Evolutionary conservation across 2,329 filamentous ascomycete species (phyloP).

Genomic region (Aschersonia sp.): DNA sequence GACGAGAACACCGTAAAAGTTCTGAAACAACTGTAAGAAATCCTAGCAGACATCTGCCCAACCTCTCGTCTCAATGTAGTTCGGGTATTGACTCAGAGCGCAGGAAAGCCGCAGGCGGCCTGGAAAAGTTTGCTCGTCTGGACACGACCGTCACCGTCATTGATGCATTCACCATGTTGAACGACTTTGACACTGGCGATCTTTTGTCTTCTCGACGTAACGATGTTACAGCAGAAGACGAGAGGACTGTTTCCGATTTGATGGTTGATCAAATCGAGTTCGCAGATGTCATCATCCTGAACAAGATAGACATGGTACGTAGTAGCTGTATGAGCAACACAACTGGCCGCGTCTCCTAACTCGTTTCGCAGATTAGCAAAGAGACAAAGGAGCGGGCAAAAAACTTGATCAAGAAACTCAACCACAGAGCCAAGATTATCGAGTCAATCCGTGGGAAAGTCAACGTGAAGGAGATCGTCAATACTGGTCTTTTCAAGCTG

Average conservation of each 20-base stretch:
- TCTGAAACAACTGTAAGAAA: conserved; percentile 18
- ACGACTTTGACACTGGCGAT: conserved; percentile 58
- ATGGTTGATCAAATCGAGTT: conserved; percentile 71
- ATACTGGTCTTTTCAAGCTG: conserved; percentile 51
- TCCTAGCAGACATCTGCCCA: background rate
- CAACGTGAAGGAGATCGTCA: conserved; percentile 47
- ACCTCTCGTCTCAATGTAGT: background rate
- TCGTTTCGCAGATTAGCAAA: conserved; percentile 17
- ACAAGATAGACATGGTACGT: conserved; percentile 51
- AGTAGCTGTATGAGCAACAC: background rate
- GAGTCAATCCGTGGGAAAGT: conserved; percentile 45
- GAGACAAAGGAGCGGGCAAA: conserved; percentile 29
- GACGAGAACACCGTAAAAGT: conserved; percentile 20
- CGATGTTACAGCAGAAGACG: conserved; percentile 51
- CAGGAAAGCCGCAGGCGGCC: conserved; percentile 41
- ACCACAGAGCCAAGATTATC: conserved; percentile 50
- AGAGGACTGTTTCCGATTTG: conserved; percentile 58
- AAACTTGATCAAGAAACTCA: conserved; percentile 44
- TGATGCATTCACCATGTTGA: conserved; percentile 57
- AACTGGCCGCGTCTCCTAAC: background rate
- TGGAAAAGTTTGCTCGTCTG: conserved; percentile 50
- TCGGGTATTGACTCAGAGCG: background rate
- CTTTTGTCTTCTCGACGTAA: conserved; percentile 49
- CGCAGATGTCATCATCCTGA: conserved; percentile 57
- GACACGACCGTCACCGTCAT: conserved; percentile 62